Evolutionary conservation across 2,329 filamentous ascomycete genomes (phyloP).

Genomic region (Monilinia aucupariae): DNA sequence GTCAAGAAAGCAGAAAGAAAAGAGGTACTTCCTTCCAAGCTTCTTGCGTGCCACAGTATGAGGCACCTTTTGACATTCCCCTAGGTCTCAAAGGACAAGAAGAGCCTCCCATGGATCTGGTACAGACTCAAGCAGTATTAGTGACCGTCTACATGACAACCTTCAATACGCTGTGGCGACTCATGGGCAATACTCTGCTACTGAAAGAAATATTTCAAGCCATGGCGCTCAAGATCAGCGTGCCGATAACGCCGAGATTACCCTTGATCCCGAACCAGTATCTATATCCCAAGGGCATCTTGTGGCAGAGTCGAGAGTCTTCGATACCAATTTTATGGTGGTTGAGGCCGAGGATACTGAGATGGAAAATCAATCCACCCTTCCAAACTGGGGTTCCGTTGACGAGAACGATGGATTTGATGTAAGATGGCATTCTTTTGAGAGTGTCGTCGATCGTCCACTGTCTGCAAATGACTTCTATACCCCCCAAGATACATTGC

Average conservation of each 20-base stretch:
- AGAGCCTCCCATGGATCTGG: neutral
- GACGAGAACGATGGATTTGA: neutral
- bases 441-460: neutral
- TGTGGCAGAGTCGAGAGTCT: neutral
- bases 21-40: neutral
- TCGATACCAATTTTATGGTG: neutral
- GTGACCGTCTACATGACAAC: neutral
- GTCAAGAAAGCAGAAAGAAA: neutral
- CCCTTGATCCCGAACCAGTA: neutral
- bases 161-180: too few relatives aligned
- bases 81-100: neutral
- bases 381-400: neutral
- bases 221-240: neutral
- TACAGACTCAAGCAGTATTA: neutral
- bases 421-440: neutral
- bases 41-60: neutral
- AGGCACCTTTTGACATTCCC: neutral
- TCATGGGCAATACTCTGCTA: too few relatives aligned
- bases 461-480: neutral
- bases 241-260: neutral
- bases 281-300: neutral
- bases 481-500: fast-evolving
- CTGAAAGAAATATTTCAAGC: too few relatives aligned
- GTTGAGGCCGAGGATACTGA: neutral
- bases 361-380: neutral